Percentiles rank a stretch among this genome's conserved stretches.
Evolutionary conservation across 192 early-diverging fungal genomes (phyloP).

Genomic region (Rhizophlyctis rosea): DNA sequence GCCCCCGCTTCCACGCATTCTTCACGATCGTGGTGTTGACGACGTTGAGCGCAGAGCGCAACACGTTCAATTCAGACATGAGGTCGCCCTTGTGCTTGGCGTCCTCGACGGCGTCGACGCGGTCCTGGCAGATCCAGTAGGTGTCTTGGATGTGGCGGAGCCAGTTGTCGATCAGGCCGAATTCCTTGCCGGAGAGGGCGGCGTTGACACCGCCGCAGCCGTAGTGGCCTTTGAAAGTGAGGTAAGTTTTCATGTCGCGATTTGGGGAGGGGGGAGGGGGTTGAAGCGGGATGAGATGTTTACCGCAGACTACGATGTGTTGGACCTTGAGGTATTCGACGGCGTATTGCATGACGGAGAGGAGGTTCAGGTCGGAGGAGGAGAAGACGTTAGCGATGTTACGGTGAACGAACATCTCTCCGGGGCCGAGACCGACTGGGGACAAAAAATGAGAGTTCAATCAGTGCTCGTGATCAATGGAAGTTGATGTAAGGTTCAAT

Average conservation of each 20-base stretch:
- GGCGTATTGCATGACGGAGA: constrained; percentile 90
- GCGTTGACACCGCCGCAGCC: constrained; percentile 43
- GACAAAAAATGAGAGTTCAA: neutral
- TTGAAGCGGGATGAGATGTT: constrained; percentile 4
- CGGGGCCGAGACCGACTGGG: constrained; percentile 52
- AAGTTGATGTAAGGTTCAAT: neutral
- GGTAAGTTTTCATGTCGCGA: neutral
- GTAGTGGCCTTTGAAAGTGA: constrained; percentile 32
- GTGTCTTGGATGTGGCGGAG: constrained; percentile 82
- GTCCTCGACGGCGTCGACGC: constrained; percentile 40
- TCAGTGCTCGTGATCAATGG: neutral
- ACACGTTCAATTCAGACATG: constrained; percentile 69
- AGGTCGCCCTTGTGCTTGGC: constrained; percentile 29
- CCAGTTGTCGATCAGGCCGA: constrained; percentile 90
- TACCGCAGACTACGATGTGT: constrained; percentile 90
- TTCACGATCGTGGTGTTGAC: constrained; percentile 73
- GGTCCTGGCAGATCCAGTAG: constrained; percentile 55
- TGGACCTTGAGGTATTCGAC: constrained; percentile 89
- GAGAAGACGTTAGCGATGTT: constrained; percentile 94
- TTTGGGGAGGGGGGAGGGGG: neutral
- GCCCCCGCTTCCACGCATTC: constrained; percentile 75
- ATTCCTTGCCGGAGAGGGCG: constrained; percentile 33
- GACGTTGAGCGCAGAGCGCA: constrained; percentile 68
- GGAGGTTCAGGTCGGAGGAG: constrained; percentile 74
- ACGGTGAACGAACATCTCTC: constrained; percentile 94